A percentile compares a stretch with the other conserved stretches of the same genome.
These are phyloP conservation scores for Yamadazyma membranifaciens DNA, from an alignment of 1,139 yeast genomes.

Conservation along the genomic window DNA sequence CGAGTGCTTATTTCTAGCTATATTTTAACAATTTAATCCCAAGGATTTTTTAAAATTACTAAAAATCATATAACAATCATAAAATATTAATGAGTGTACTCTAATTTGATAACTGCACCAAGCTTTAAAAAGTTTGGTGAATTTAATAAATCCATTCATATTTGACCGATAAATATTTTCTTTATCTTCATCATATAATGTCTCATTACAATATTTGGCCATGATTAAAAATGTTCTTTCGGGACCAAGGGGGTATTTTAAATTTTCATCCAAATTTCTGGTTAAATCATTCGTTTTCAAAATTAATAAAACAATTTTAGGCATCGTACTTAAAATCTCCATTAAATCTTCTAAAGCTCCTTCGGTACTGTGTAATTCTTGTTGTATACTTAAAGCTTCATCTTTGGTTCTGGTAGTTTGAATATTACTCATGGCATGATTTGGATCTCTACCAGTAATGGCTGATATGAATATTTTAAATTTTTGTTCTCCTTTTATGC, in stretches of 20 bases:
- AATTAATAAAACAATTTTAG: slow-evolving; percentile 79
- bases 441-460: slow-evolving; percentile 76
- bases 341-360: slow-evolving; percentile 74
- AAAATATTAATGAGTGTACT: slow-evolving; percentile 51
- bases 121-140: slow-evolving; percentile 20
- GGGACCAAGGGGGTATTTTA: slow-evolving; percentile 82
- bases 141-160: no score
- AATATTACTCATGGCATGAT: slow-evolving; percentile 44
- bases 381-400: slow-evolving; percentile 60
- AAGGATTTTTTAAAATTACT: neutral
- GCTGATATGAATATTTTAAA: slow-evolving; percentile 89
- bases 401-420: slow-evolving; percentile 53
- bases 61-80: slow-evolving; percentile 40
- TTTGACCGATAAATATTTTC: slow-evolving; percentile 33
- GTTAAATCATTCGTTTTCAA: slow-evolving; percentile 94
- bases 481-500: slow-evolving; percentile 69
- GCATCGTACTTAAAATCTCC: slow-evolving; percentile 76
- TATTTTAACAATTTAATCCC: neutral
- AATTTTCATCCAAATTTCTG: slow-evolving; percentile 78
- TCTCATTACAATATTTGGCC: slow-evolving; percentile 84
- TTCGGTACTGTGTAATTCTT: slow-evolving; percentile 52
- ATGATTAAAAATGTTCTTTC: slow-evolving; percentile 84
- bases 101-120: slow-evolving; percentile 57
- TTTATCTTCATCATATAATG: slow-evolving; percentile 67
- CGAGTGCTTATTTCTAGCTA: neutral